Conservation (phyloP, 2,329 filamentous ascomycete genomes). For the Capronia epimyces region DNA sequence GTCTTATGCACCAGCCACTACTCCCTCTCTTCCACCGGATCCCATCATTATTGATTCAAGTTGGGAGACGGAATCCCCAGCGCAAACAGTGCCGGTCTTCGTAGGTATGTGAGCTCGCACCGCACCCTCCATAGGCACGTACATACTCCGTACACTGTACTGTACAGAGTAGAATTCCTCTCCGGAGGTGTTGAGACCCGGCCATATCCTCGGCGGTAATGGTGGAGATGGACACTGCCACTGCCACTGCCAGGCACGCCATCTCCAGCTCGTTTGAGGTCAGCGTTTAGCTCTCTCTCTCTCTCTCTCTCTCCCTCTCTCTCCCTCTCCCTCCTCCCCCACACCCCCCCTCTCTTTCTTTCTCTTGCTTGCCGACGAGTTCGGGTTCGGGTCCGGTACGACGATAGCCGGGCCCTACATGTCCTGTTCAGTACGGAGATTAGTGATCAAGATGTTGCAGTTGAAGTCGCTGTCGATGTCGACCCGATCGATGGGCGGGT, state of each 20-base stretch:
- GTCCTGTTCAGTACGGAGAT: no score
- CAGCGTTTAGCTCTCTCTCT: neutral
- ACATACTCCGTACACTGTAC: no score
- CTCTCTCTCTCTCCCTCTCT: neutral
- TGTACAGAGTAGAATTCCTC: no score
- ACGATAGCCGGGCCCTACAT: no score
- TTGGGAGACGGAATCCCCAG: constrained; percentile 36
- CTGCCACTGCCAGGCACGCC: constrained; percentile 1
- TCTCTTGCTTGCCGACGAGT: neutral
- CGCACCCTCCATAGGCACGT: constrained; percentile 20
- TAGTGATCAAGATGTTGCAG: no score
- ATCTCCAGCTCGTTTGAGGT: constrained; percentile 6
- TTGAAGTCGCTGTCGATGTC: no score
- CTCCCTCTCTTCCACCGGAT: constrained; percentile 26
- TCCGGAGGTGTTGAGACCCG: constrained; percentile 8
- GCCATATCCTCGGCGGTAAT: constrained; percentile 9
- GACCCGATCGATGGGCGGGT: no score
- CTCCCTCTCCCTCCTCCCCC: neutral
- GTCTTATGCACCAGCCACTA: no score
- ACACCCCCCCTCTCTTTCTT: neutral
- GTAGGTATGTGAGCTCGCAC: no score
- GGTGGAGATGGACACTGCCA: neutral
- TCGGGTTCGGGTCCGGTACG: no score
- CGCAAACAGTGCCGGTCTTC: constrained; percentile 47
- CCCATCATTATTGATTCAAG: no score